Base-by-base conservation (phyloP, 805 yeast genomes). In the Pichia deserticola region DNA sequence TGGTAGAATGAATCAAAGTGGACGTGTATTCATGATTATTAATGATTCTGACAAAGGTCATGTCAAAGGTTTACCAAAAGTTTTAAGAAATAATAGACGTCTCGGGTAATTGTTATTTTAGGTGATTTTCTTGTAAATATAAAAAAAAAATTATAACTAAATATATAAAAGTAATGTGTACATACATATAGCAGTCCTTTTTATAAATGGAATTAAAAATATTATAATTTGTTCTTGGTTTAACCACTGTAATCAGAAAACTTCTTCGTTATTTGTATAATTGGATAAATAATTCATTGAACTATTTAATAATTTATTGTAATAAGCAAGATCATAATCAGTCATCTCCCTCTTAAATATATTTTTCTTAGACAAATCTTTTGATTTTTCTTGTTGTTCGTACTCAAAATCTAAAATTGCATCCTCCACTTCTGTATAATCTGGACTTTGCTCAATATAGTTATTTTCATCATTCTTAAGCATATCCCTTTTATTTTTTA, bases 1-100 rank as follows among this genome's bases (percentile, higher is more conserved):
- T 0, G 97, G 97, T 3, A 72, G 99, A 63, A 83, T 90, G 86
- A 86, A 85, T 42, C 89, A 84, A 60, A 75, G 84, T 36, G 99
- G 99, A 12, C 76, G 96, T 53, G 97, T 88, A 2, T 84, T 89
- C 54, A 71, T 93, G 60, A 79, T 92, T 46, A 83, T 84, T 30
- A 84, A 82, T 53, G 81, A 82, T 54, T 66, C 64, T 40, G 84
- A 80, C 53, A 83, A 84, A 57, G 75, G 86, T 5, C 89, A 95
- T 89, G 83, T 89, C 30, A 82, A 81, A 59, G 95, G 93, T 2
- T 71, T 89, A 43, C 89, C 89, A 30, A 81, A 75, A 47, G 82
- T 84, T 3, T 73, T 86, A 34, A 77, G 79, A 57, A 76, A 75
- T 50, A 82, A 67, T 45, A 64, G 72, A 57, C 59, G 70, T 40